Percentiles rank a stretch among this genome's conserved stretches.
Conservation (phyloP, 2,329 filamentous ascomycete genomes). For the Arthroderma sp. region DNA sequence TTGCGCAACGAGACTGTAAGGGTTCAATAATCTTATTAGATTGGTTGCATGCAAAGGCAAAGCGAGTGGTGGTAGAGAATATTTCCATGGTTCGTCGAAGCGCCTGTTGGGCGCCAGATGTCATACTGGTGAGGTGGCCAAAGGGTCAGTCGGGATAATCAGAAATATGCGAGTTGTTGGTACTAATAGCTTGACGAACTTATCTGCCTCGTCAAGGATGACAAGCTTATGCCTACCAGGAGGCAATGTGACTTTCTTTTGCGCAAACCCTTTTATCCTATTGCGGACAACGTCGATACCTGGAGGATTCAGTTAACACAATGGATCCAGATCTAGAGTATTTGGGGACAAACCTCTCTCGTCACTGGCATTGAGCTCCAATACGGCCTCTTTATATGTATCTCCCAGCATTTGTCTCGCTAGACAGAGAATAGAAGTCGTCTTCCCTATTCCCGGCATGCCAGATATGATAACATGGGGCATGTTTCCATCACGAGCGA, state of each 20-base stretch:
- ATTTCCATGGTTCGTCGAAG: conserved; percentile 97
- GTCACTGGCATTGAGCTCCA: conserved; percentile 93
- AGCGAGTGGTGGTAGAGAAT: conserved; percentile 89
- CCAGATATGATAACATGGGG: conserved; percentile 98
- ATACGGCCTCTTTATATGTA: conserved; percentile 90
- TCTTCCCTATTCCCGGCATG: conserved; percentile 98
- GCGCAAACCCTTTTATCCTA: conserved; percentile 94
- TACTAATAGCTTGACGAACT: conserved; percentile 26
- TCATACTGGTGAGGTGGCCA: conserved; percentile 68
- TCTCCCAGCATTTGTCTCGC: conserved; percentile 84
- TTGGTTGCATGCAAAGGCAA: conserved; percentile 97
- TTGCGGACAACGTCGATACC: conserved; percentile 96
- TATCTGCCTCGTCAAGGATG: conserved; percentile 95
- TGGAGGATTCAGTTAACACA: conserved; percentile 21
- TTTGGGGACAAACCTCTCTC: conserved; percentile 68
- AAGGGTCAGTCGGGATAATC: conserved; percentile 4
- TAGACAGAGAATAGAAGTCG: conserved; percentile 85
- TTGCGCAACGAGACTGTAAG: conserved; percentile 92
- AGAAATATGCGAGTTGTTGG: neutral
- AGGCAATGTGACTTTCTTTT: conserved; percentile 95
- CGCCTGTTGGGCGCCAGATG: conserved; percentile 87
- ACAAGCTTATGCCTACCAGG: conserved; percentile 87
- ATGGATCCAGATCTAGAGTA: neutral
- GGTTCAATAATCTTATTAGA: conserved; percentile 99
- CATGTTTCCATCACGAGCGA: conserved; percentile 98